Evolutionary conservation across 441 rosid genomes (phyloP), one percentile per base, ranked within the genome.

Genomic region (Oxalis stricta): DNA sequence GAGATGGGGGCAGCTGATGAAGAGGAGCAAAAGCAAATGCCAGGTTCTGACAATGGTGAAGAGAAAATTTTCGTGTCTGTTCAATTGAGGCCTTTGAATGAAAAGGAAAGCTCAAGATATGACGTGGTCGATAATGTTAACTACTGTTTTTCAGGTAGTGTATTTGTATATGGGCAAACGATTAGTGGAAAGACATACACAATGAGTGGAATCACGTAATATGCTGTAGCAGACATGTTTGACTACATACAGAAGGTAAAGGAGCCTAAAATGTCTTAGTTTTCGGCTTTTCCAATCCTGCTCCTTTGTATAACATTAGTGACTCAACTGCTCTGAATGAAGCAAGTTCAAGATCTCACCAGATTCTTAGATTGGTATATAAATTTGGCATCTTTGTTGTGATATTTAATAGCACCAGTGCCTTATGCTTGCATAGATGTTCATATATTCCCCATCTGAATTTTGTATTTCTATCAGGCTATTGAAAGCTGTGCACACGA

Each of bases 91-190:
- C 92, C 84, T 51, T 54, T 81, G 58, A 81, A 44, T 64, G 69
- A 59, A 50, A 81, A 63, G 65, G 92, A 81, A 53, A 66, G 62
- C 52, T 66, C 62, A 16, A 69, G 63, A 52, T 47, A 71, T 29
- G 92, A 75, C 24, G 75, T 63, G 35, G 68, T 63, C 2, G 86
- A 81, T 56, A 18, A 12, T 45, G 32, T 38, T 55, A 18, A 46
- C n/a, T n/a, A 41, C 31, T 41, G 38, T 44, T 51, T 70, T 76
- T 54, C 74, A 92, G 99, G 96, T 7, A 92, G 96, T 60, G 75
- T 84, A 55, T 92, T 92, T 61, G 96, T 96, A 37, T 92, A 92
- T 62, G 97, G 97, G 48, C 99, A 92, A 79, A 89, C 96, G 34
- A 76, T 92, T 59, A 84, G 94, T 42, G 97, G 95, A 65, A 88